Evolutionary conservation across 1,284 basidiomycete genomes (phyloP), one percentile per base, ranked within the genome.

Genomic region (Coniferiporia sulphurascens): DNA sequence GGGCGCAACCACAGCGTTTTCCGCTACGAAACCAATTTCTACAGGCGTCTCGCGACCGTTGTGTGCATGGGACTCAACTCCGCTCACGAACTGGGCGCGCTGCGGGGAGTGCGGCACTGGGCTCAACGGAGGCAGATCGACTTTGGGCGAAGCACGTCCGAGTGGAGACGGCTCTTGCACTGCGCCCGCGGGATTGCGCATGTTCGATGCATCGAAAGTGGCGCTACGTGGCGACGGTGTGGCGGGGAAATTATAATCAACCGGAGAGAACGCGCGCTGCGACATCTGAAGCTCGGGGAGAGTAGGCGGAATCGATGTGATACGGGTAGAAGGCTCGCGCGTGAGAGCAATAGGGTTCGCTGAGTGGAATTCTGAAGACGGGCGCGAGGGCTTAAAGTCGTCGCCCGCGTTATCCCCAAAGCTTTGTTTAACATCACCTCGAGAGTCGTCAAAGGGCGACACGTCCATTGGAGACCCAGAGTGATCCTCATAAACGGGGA

Each of bases 281-380:
- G 68, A 66, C 36, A 73, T 48, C 15, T 64, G 55, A 65, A 83
- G 79, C 68, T 84, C 83, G 17, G 83, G 83, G 13, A 85, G 74
- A 36, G 70, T 76, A 10, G 82, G 82, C 35, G 83, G 82, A 43
- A 63, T 69, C 1, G 82, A 82, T 43, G 78, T 67, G 59, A 82
- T 66, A 60, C 82, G 78, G 54, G 75, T 68, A 55, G 72, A 72
- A 17, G 65, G 60, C 15, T 72, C 68, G 61, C 66, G 67, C 1
- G 68, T 69, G 8, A 76, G 74, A 3, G 74, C 75, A 10, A 78
- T 76, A 13, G 76, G 21, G 13, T 48, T 34, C 22, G 10, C 77
- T n/a, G 67, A 66, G 38, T 74, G 76, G 72, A 76, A 73, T 38
- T 75, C 70, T 6, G 53, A 71, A 50, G 55, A 67, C 44, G 64